Evolutionary conservation across 805 yeast genomes (phyloP).

Genomic region (Alloascoidea hylecoeti): DNA sequence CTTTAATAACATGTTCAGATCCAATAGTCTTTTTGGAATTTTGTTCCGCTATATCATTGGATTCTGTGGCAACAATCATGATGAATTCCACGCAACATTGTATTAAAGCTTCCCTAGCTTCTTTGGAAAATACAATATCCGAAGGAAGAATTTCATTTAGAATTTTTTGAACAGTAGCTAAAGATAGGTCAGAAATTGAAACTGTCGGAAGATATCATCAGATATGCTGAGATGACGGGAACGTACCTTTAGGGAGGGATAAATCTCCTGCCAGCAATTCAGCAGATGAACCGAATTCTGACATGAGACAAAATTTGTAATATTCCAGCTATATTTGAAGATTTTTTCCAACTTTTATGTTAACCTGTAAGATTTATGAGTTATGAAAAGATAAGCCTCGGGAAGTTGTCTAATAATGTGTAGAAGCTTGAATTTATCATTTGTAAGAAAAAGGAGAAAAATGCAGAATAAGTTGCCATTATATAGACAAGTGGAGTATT

Average conservation of each 20-base stretch:
- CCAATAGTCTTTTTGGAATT: conserved; percentile 95
- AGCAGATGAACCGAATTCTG: conserved; percentile 11
- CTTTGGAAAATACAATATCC: conserved; percentile 82
- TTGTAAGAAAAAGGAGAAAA: too few species aligned
- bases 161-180: conserved; percentile 93
- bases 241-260: conserved; percentile 27
- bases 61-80: conserved; percentile 86
- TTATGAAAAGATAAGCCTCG: too few species aligned
- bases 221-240: neutral
- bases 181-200: too few species aligned
- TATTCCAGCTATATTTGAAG: too few species aligned
- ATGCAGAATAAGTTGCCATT: too few species aligned
- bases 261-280: conserved; percentile 29
- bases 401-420: too few species aligned
- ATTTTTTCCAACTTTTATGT: too few species aligned
- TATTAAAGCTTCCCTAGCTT: conserved; percentile 87
- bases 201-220: conserved; percentile 17
- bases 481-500: too few species aligned
- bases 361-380: too few species aligned
- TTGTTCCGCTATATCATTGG: conserved; percentile 91
- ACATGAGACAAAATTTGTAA: conserved; percentile 6
- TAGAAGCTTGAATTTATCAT: too few species aligned
- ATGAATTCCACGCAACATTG: conserved; percentile 95
- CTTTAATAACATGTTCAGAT: conserved; percentile 88
- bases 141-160: conserved; percentile 79